A percentile compares a stretch with the other conserved stretches of the same genome.
phyloP scores from a whole-genome alignment of 495 filamentous ascomycete species.

The Letharia lupina region DNA sequence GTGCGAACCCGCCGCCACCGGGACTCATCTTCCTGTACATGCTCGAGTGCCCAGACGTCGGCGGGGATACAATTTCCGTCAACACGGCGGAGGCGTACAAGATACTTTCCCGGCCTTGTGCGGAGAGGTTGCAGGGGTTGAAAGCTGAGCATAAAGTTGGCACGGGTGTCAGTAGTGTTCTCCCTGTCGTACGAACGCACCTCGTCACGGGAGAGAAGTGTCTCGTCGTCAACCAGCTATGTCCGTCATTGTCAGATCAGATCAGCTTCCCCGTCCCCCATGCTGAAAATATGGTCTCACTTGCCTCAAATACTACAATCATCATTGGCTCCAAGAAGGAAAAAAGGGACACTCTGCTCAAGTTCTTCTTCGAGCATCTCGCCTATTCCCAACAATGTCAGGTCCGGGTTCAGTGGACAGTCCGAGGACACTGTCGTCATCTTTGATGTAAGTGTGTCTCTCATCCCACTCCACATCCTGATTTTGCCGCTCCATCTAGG shows the following conservation, averaged over 20 bases:
- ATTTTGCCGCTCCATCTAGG: constrained; percentile 1
- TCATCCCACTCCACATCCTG: background rate
- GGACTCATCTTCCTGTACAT: constrained; percentile 58
- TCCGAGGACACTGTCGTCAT: constrained; percentile 48
- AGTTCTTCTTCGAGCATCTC: constrained; percentile 59
- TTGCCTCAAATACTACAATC: constrained; percentile 41
- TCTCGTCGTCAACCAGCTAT: constrained; percentile 36
- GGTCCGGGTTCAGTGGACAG: constrained; percentile 48
- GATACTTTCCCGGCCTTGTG: constrained; percentile 48
- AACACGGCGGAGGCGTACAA: constrained; percentile 51
- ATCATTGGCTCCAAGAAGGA: constrained; percentile 62
- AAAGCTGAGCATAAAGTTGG: constrained; percentile 49
- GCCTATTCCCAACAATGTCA: constrained; percentile 51
- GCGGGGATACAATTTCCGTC: constrained; percentile 58
- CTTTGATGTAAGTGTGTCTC: constrained; percentile 46
- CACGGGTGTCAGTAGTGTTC: constrained; percentile 45
- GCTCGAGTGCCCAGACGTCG: constrained; percentile 50
- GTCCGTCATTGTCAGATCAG: constrained; percentile 25
- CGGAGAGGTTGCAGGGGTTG: constrained; percentile 49
- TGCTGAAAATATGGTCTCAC: background rate
- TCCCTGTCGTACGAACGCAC: constrained; percentile 56
- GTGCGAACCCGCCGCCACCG: constrained; percentile 57
- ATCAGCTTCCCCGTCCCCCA: background rate
- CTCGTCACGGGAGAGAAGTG: constrained; percentile 40
- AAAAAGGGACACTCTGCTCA: constrained; percentile 56